Base-by-base conservation (phyloP, 108 stramenopile genomes). In the Pinguiococcus pyrenoidosus region DNA sequence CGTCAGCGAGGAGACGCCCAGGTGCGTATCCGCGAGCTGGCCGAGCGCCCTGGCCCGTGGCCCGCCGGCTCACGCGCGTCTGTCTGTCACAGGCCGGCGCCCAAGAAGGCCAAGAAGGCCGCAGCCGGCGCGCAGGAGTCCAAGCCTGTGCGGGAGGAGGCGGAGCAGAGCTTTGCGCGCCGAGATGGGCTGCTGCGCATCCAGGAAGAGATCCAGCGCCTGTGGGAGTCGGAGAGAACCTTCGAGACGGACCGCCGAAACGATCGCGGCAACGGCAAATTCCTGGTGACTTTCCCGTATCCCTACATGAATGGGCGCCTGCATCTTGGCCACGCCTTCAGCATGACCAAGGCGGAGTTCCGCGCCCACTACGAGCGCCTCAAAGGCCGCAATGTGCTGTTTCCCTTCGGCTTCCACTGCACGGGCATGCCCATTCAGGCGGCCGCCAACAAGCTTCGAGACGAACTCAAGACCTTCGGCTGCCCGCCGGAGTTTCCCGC, bases 401-500 rank as follows among this genome's bases (percentile, higher is more conserved):
- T 89, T 52, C 96, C 96, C 29, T 97, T 97, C 68, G 96, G 84
- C 13, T 93, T 94, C 56, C 96, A 97, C 74, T 94, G 92, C 67
- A 97, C 96, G 0, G 96, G 96, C 39, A 93, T 93, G 90, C 96
- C 96, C 17, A 97, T 97, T 62, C 89, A 94, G 78, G 89, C 88
- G 44, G 96, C 96, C 28, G 96, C 96, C 41, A 92, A 92, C 78
- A 97, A 92, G 68, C 58, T n/a, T n/a, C n/a, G n/a, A n/a, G n/a
- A n/a, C n/a, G n/a, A n/a, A n/a, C 77, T 97, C 29, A 89, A 84
- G 67, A 54, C 43, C 27, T 54, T 54, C 25, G 93, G 93, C 18
- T 61, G 38, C 57, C 94, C 94, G 23, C 89, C 90, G 8, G 43
- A 75, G 38, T 91, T 92, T 52, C 83, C 85, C 21, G 83, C 84